Conservation (phyloP, 768 basidiomycete species). For the Suillus spraguei region DNA sequence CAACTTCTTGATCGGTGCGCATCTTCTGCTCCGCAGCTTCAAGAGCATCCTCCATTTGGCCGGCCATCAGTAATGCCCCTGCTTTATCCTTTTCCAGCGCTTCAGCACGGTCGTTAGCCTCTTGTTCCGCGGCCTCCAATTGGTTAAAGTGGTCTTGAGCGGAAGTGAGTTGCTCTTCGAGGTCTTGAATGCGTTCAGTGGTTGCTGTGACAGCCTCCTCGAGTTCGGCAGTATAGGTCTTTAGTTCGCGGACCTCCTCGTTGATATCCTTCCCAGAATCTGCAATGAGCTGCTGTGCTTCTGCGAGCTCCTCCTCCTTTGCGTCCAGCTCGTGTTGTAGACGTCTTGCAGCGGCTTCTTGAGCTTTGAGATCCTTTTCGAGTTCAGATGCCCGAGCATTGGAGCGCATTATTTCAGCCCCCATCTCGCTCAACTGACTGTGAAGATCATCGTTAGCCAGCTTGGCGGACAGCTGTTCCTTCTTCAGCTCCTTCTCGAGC, state of each 20-base stretch:
- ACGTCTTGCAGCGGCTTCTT: conserved; percentile 31
- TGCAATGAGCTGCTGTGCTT: conserved; percentile 28
- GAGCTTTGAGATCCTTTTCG: conserved; percentile 46
- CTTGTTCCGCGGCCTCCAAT: conserved; percentile 47
- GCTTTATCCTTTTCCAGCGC: conserved; percentile 54
- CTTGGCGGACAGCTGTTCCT: conserved; percentile 47
- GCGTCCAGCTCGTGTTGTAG: conserved; percentile 49
- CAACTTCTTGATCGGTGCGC: conserved; percentile 56
- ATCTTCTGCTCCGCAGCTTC: conserved; percentile 76
- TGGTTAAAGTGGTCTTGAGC: conserved; percentile 48
- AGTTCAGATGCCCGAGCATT: conserved; percentile 42
- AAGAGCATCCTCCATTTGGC: conserved; percentile 76
- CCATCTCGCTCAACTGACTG: conserved; percentile 33
- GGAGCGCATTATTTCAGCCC: conserved; percentile 31
- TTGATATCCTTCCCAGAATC: conserved; percentile 27
- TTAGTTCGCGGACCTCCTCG: conserved; percentile 42
- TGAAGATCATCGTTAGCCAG: conserved; percentile 44
- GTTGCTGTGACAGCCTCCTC: conserved; percentile 59
- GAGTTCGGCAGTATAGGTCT: conserved; percentile 57
- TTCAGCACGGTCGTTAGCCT: conserved; percentile 50
- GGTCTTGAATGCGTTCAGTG: conserved; percentile 52
- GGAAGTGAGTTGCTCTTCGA: conserved; percentile 56
- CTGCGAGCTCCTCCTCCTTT: conserved; percentile 26
- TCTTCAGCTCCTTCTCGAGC: conserved; percentile 58
- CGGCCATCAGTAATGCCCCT: conserved; percentile 54